Conservation (phyloP, 2,329 filamentous ascomycete species). For the Dendrostoma leiphaemia region DNA sequence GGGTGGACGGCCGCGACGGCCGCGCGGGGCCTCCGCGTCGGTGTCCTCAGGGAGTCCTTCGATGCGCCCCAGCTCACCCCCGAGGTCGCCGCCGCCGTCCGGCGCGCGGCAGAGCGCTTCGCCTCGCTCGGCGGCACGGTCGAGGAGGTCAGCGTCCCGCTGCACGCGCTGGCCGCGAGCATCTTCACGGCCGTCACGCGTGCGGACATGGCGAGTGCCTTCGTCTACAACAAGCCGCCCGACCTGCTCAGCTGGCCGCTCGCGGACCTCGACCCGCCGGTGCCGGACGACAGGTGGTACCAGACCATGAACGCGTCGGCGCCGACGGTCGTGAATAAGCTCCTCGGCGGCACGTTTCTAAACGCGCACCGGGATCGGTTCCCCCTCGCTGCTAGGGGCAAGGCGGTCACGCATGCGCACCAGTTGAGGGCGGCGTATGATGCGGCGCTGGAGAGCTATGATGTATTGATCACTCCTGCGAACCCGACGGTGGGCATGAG, state of each 20-base stretch:
- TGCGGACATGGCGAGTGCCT: constrained; percentile 30
- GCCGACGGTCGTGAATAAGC: constrained; percentile 42
- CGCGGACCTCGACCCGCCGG: constrained; percentile 28
- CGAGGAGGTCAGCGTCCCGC: constrained; percentile 42
- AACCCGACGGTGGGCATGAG: constrained; percentile 43
- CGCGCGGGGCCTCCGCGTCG: constrained; percentile 40
- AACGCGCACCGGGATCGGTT: constrained; percentile 23
- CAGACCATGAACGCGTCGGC: constrained; percentile 41
- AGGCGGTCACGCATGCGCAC: constrained; percentile 44
- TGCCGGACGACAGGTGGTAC: constrained; percentile 38
- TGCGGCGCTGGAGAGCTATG: constrained; percentile 37
- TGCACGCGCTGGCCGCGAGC: constrained; percentile 42
- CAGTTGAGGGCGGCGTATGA: constrained; percentile 48
- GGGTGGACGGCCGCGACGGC: constrained; percentile 25
- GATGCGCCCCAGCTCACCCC: constrained; percentile 34
- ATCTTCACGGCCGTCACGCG: constrained; percentile 46
- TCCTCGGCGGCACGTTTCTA: constrained; percentile 36
- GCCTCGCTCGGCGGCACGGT: constrained; percentile 40
- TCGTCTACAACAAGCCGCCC: constrained; percentile 28
- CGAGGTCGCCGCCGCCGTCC: constrained; percentile 35
- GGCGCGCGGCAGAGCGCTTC: constrained; percentile 36
- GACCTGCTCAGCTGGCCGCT: constrained; percentile 30
- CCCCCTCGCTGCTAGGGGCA: constrained; percentile 34
- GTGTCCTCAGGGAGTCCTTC: constrained; percentile 44
- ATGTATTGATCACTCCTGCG: constrained; percentile 47